Conservation (phyloP, 2,329 filamentous ascomycete species). For the Penicillium paneum region DNA sequence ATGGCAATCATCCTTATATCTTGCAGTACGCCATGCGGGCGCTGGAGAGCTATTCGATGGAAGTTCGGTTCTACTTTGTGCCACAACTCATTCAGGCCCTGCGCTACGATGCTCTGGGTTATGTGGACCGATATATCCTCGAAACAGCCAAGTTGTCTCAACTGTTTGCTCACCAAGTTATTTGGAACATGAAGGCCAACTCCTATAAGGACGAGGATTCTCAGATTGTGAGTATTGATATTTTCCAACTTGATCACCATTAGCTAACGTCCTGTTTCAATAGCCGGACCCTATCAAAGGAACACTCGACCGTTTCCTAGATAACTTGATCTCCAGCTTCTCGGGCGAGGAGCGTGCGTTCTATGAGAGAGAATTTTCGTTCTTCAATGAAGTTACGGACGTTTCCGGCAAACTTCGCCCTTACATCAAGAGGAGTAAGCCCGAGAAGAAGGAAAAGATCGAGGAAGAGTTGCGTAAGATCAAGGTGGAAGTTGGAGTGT, state of each 20-base stretch:
- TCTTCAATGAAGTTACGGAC: constrained; percentile 93
- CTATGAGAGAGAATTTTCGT: constrained; percentile 93
- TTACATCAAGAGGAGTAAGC: constrained; percentile 84
- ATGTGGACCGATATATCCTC: constrained; percentile 92
- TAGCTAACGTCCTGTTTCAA: constrained; percentile 9
- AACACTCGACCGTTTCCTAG: constrained; percentile 85
- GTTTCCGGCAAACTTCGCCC: constrained; percentile 96
- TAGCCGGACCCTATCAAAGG: constrained; percentile 90
- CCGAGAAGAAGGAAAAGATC: constrained; percentile 98
- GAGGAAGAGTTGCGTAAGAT: constrained; percentile 98
- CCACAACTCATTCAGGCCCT: constrained; percentile 96
- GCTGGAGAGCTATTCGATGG: constrained; percentile 89
- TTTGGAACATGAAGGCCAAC: constrained; percentile 99
- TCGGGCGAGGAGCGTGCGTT: constrained; percentile 74
- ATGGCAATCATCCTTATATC: constrained; percentile 85
- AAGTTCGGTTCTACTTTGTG: constrained; percentile 98
- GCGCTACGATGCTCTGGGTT: constrained; percentile 87
- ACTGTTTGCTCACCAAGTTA: constrained; percentile 97
- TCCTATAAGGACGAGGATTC: constrained; percentile 96
- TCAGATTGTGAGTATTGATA: constrained; percentile 60
- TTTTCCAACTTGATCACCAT: background rate
- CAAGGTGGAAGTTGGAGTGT: constrained; percentile 93
- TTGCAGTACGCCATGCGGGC: constrained; percentile 97
- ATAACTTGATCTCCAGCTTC: constrained; percentile 78
- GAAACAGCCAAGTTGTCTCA: constrained; percentile 98